Evolutionary conservation across 805 yeast genomes (phyloP), one percentile per base, ranked within the genome.

Genomic region (Kuraishia ogatae): DNA sequence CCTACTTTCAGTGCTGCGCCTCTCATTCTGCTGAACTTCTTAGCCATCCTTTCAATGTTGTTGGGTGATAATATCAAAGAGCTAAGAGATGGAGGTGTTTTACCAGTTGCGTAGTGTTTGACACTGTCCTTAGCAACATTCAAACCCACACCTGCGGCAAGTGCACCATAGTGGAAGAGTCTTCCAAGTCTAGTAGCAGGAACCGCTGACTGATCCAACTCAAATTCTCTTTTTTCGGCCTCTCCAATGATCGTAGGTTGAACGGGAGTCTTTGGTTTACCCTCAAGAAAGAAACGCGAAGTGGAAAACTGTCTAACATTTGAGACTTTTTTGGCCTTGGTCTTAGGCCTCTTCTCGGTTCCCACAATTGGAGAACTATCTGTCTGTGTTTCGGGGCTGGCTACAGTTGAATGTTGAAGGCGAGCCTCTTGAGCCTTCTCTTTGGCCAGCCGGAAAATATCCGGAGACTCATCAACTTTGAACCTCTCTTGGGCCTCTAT

Each of bases 1-100:
- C 99, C 99, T 55, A 94, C 80, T 66, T 94, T 94, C 65, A 94
- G 76, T 2, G 99, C 99, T 1, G 98, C 99, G n/a, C 99, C 99
- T 65, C 99, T 80, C 99, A 94, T 94, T 65, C 89, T 84, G 53
- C 94, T 82, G 62, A 94, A 83, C 67, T 90, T 91, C 62, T 82
- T 83, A 13, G 96, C 96, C 75, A 94, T 82, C 54, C 96, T 71
- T 63, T 93, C 97, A 49, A 94, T 84, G 68, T 93, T 94, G 19
- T 81, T 79, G 6, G 96, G 92, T 2, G 89, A 85, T 62, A 94
- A 74, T 1, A 96, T 74, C 50, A 90, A 66, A 1, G 80, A 75
- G 58, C 80, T 80, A 67, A 84, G 66, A 39, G 79, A 69, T 7
- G 84, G 75, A 0, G 74, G 62, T 19, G 74, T 67, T 28, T 78